A percentile compares a stretch with the other conserved stretches of the same genome.
Conservation (phyloP, 2,329 filamentous ascomycete genomes). For the Fusarium albosuccineum region DNA sequence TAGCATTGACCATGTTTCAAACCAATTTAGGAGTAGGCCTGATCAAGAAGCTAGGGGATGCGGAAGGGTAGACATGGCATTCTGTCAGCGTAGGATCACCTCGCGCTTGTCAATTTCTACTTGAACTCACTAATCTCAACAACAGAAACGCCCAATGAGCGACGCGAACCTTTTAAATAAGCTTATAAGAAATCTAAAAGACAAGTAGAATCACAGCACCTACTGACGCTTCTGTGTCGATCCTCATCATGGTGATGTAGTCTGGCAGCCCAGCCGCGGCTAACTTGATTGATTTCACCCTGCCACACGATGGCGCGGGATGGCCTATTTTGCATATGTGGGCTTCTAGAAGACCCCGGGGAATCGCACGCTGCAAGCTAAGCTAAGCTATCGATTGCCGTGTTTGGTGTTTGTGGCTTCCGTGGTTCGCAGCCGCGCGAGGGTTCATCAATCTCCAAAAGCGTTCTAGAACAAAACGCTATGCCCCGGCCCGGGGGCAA, state of each 20-base stretch:
- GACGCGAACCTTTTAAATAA: no score
- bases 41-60: neutral
- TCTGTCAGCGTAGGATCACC: neutral
- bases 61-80: neutral
- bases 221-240: neutral
- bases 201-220: neutral
- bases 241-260: no score
- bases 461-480: constrained; percentile 31
- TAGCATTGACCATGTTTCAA: constrained; percentile 4
- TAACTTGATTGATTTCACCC: neutral
- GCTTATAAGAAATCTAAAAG: no score
- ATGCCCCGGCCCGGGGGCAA: constrained; percentile 31
- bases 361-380: neutral
- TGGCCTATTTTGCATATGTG: neutral
- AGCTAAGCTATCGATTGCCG: no score
- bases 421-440: neutral
- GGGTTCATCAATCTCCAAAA: neutral
- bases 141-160: no score
- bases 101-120: neutral
- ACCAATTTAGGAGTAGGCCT: constrained; percentile 1
- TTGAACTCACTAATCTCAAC: neutral
- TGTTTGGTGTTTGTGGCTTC: neutral
- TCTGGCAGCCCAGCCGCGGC: neutral
- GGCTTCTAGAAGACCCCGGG: constrained; percentile 1
- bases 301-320: constrained; percentile 1